These are phyloP conservation scores for Athelia psychrophila DNA, from an alignment of 1,284 basidiomycete species.

Conservation along the genomic window DNA sequence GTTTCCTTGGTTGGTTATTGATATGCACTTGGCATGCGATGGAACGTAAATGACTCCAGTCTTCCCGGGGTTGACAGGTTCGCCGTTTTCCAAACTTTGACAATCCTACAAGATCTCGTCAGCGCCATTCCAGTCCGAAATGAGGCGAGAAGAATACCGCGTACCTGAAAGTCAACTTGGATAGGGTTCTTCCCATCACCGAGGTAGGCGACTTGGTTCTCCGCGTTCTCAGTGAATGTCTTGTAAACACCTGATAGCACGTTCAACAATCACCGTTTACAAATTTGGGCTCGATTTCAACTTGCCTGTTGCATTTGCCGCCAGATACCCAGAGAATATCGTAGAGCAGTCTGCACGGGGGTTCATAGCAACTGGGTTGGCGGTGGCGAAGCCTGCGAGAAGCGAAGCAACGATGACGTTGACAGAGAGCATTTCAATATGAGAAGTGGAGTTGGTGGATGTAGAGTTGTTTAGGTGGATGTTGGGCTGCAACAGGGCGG, in stretches of 20 bases:
- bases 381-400: neutral
- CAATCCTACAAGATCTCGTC: neutral
- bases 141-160: neutral
- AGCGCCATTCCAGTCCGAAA: neutral
- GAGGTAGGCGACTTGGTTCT: neutral
- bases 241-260: neutral
- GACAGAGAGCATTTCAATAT: neutral
- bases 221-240: neutral
- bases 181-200: neutral
- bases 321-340: neutral
- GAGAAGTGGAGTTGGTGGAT: too few species aligned
- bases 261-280: neutral
- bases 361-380: neutral
- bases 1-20: neutral
- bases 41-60: neutral
- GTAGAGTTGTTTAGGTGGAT: too few species aligned
- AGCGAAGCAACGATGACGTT: neutral
- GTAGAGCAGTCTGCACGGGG: neutral
- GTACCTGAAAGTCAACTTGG: neutral
- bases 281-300: neutral
- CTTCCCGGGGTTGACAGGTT: neutral
- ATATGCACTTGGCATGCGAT: neutral
- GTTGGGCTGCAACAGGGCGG: too few species aligned
- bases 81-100: neutral
- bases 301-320: neutral